Base-by-base conservation (phyloP, 208 protist species). In the Leishmania braziliensis region DNA sequence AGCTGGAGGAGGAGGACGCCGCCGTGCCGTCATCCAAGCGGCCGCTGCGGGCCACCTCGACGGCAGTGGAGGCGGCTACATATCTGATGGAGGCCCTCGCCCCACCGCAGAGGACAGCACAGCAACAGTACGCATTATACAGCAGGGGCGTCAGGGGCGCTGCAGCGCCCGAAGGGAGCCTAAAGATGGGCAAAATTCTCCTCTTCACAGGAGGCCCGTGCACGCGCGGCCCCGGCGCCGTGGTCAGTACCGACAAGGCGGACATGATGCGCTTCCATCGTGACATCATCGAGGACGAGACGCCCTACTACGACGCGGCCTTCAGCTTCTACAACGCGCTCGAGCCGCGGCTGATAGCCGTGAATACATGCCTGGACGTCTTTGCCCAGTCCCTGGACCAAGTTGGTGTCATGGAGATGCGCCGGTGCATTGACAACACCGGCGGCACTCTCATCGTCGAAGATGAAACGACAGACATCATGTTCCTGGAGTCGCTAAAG, bases 331-430 rank as follows among this genome's bases (percentile, higher is more conserved):
- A 99, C 92, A 90, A 92, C 50, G 84, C 73, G 2, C 85, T 99
- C 1, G 98, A 96, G 63, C 72, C 91, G 71, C 87, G 97, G 33
- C 85, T 98, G 29, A 94, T 92, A 23, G 76, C 77, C n/a, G 92
- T 94, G 29, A 95, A 99, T 53, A 95, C 98, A 84, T 92, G 90
- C 23, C 88, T 99, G 18, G 99, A 99, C 85, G 92, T 99, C 26
- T 99, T 99, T 77, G 95, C 97, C 2, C 95, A 98, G 87, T 96
- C 97, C 12, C 90, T 99, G 36, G 99, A 99, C 86, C 99, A 99
- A 87, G 86, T 96, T 4, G 98, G 99, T 12, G 88, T 99, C 53
- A 88, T 97, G 77, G 99, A 99, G 92, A 98, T 99, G 96, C 91
- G 93, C 26, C 58, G 90, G 78, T 97, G 92, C 79, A 91, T 97